Conservation (phyloP, 805 yeast species). For the Ogataea pilisensis region DNA sequence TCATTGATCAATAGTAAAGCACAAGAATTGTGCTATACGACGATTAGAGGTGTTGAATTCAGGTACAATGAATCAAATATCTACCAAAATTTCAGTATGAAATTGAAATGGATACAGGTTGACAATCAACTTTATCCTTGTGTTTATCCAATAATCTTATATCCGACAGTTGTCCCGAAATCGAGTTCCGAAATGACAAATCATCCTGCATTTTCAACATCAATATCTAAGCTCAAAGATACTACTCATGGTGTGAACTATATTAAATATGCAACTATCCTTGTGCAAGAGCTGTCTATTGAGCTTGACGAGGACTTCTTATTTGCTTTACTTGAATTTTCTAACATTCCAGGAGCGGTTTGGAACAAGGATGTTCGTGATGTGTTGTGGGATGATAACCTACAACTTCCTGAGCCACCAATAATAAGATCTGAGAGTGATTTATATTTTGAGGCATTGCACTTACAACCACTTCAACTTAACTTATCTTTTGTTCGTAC, state of each 20-base stretch:
- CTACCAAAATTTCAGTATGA: conserved; percentile 74
- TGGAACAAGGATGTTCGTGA: conserved; percentile 47
- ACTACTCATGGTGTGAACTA: conserved; percentile 85
- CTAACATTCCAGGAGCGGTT: conserved; percentile 77
- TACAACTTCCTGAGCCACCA: conserved; percentile 70
- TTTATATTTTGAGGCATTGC: conserved; percentile 87
- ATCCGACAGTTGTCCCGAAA: conserved; percentile 87
- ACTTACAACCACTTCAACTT: conserved; percentile 85
- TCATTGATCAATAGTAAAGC: conserved; percentile 70
- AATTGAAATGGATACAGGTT: conserved; percentile 90
- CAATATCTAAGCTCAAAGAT: conserved; percentile 80
- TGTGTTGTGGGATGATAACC: conserved; percentile 53
- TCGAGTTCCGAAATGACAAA: conserved; percentile 75
- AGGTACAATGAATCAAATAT: conserved; percentile 79
- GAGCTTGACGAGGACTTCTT: conserved; percentile 94
- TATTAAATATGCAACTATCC: conserved; percentile 84
- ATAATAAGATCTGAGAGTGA: conserved; percentile 53
- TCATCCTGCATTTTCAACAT: conserved; percentile 88
- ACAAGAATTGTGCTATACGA: conserved; percentile 81
- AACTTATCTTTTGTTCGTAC: conserved; percentile 90
- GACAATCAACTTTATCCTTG: conserved; percentile 92
- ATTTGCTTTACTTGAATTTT: conserved; percentile 74
- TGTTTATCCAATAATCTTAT: conserved; percentile 78
- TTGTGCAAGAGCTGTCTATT: conserved; percentile 86
- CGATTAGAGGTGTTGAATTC: conserved; percentile 75